phyloP scores from a whole-genome alignment of 2,329 filamentous ascomycete genomes.

The Aaosphaeria arxii region DNA sequence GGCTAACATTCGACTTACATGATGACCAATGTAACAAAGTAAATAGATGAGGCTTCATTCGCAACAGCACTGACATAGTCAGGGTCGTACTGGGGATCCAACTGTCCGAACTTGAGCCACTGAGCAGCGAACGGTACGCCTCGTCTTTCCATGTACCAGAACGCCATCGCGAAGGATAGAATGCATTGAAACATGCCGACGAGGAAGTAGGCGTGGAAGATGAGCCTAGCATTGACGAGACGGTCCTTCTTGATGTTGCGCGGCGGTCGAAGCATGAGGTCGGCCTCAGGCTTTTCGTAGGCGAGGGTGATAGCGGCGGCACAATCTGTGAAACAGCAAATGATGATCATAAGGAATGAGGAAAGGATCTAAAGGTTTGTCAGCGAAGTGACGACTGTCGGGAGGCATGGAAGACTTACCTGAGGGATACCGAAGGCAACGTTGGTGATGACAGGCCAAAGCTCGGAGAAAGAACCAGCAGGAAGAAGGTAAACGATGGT shows the following conservation, averaged over 20 bases:
- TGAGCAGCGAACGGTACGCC: constrained; percentile 65
- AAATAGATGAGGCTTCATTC: constrained; percentile 68
- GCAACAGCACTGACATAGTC: constrained; percentile 45
- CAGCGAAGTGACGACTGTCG: constrained; percentile 57
- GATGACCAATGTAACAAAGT: constrained; percentile 77
- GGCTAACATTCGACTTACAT: constrained; percentile 52
- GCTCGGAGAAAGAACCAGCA: constrained; percentile 71
- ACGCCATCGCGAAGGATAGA: constrained; percentile 44
- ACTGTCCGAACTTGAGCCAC: constrained; percentile 55
- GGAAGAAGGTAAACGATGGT: constrained; percentile 71
- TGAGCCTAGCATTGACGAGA: constrained; percentile 70
- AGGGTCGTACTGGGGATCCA: constrained; percentile 19
- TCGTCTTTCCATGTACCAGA: constrained; percentile 43
- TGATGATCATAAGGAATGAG: constrained; percentile 40
- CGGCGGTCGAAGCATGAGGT: constrained; percentile 67
- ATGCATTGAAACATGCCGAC: constrained; percentile 56
- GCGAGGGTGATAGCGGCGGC: constrained; percentile 62
- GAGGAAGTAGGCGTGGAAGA: constrained; percentile 70
- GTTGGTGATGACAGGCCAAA: constrained; percentile 71
- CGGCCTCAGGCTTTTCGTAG: constrained; percentile 74
- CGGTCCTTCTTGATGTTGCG: constrained; percentile 67
- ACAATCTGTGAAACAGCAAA: constrained; percentile 72
- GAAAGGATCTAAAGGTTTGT: constrained; percentile 63
- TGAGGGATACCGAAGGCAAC: constrained; percentile 71
- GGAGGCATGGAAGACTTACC: constrained; percentile 53